These are phyloP conservation scores for Kwoniella heveanensis DNA, from an alignment of 768 basidiomycete genomes.

Conservation along the genomic window DNA sequence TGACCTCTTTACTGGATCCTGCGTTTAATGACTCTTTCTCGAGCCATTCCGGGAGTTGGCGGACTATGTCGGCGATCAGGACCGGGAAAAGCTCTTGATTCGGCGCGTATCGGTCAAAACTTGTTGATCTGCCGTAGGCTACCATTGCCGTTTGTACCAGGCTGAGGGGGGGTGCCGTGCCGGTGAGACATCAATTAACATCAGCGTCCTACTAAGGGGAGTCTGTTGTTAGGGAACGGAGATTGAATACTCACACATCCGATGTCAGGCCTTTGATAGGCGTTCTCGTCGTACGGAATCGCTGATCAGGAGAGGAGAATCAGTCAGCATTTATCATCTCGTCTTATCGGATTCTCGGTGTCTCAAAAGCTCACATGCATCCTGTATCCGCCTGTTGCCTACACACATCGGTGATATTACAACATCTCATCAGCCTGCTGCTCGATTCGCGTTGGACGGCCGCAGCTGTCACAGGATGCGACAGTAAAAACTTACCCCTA, in stretches of 20 bases:
- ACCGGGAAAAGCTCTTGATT: constrained; percentile 58
- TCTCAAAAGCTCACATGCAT: constrained; percentile 62
- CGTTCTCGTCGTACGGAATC: constrained; percentile 75
- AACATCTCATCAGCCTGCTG: background rate
- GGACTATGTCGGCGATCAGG: constrained; percentile 38
- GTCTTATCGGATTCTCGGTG: too few relatives aligned
- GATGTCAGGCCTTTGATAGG: constrained; percentile 78
- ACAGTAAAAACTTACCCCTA: constrained; percentile 33
- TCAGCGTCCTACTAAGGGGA: background rate
- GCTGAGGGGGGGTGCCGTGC: constrained; percentile 62
- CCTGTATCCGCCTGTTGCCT: constrained; percentile 61
- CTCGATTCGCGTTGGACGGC: too few relatives aligned
- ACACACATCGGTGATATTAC: background rate
- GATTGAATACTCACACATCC: constrained; percentile 40
- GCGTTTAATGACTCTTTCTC: constrained; percentile 12
- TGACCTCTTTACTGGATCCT: background rate
- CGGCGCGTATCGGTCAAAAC: constrained; percentile 66
- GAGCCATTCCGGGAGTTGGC: constrained; percentile 29
- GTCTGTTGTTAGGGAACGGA: constrained; percentile 57
- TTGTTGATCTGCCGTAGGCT: constrained; percentile 62
- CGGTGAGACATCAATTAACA: background rate
- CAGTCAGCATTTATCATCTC: constrained; percentile 1
- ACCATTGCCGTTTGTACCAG: constrained; percentile 71
- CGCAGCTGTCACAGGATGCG: too few relatives aligned
- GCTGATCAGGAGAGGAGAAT: constrained; percentile 36